These are phyloP conservation scores for Entomortierella parvispora DNA, from an alignment of 192 early-diverging fungal genomes.

Conservation along the genomic window DNA sequence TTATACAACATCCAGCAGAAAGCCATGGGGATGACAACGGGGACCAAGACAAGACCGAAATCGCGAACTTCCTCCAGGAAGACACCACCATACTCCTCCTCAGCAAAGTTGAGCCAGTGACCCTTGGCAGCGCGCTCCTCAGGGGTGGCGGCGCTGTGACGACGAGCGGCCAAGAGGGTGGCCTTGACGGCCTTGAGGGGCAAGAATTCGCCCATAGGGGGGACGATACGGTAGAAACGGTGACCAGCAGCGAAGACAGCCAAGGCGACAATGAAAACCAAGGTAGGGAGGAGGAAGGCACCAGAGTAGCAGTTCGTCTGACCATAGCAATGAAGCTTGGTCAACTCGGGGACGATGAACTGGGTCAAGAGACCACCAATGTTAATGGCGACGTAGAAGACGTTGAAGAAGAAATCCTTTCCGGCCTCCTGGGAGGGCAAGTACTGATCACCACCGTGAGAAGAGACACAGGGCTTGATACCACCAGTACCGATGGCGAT, in stretches of 20 bases:
- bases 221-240: conserved; percentile 68
- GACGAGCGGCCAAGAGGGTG: conserved; percentile 23
- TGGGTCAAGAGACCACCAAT: conserved; percentile 62
- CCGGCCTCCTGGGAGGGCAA: conserved; percentile 56
- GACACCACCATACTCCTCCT: conserved; percentile 52
- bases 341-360: conserved; percentile 57
- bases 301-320: conserved; percentile 56
- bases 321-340: conserved; percentile 42
- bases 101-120: conserved; percentile 56
- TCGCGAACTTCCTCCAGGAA: conserved; percentile 43
- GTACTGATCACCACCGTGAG: conserved; percentile 57
- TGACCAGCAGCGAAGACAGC: conserved; percentile 59
- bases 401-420: conserved; percentile 57
- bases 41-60: conserved; percentile 38
- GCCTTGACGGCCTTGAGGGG: conserved; percentile 48
- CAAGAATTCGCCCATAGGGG: conserved; percentile 65
- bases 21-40: conserved; percentile 36
- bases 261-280: conserved; percentile 52
- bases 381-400: conserved; percentile 67
- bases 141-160: conserved; percentile 14
- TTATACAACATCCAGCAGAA: conserved; percentile 53
- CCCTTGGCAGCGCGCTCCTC: conserved; percentile 41
- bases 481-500: conserved; percentile 59
- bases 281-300: conserved; percentile 52
- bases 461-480: conserved; percentile 58